phyloP scores from a whole-genome alignment of 2,329 filamentous ascomycete genomes.

The Thermomyces lanuginosus region DNA sequence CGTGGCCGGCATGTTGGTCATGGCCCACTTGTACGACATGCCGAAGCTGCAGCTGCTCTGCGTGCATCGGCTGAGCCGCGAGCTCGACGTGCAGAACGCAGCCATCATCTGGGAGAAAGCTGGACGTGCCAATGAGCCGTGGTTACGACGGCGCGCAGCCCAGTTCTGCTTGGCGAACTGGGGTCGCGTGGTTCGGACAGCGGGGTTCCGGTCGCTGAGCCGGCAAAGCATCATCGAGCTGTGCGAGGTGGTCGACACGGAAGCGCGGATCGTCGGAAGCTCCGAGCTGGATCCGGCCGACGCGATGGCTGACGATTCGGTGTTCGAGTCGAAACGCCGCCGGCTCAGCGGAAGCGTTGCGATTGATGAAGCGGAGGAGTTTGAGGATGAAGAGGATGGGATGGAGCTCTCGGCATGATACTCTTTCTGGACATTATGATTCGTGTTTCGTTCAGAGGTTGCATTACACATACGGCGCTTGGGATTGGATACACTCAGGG shows the following conservation, averaged over 20 bases:
- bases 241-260: conserved; percentile 81
- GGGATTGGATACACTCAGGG: no score
- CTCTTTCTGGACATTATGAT: neutral
- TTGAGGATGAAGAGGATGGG: conserved; percentile 33
- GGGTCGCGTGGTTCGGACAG: conserved; percentile 81
- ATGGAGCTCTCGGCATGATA: conserved; percentile 24
- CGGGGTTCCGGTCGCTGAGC: conserved; percentile 68
- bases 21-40: conserved; percentile 97
- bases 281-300: conserved; percentile 57
- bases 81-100: conserved; percentile 86
- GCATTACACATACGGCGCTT: no score
- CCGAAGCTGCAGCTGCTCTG: conserved; percentile 80
- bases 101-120: conserved; percentile 95
- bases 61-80: conserved; percentile 74
- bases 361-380: conserved; percentile 23
- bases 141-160: conserved; percentile 77
- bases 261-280: conserved; percentile 77
- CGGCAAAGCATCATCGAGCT: conserved; percentile 71
- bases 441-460: neutral
- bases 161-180: conserved; percentile 84
- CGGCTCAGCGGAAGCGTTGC: conserved; percentile 12
- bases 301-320: conserved; percentile 34
- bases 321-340: conserved; percentile 22
- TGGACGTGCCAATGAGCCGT: conserved; percentile 76
- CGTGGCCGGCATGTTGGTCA: conserved; percentile 84